Evolutionary conservation across 108 stramenopile genomes (phyloP).

Genomic region (Hondaea fermentalgiana): DNA sequence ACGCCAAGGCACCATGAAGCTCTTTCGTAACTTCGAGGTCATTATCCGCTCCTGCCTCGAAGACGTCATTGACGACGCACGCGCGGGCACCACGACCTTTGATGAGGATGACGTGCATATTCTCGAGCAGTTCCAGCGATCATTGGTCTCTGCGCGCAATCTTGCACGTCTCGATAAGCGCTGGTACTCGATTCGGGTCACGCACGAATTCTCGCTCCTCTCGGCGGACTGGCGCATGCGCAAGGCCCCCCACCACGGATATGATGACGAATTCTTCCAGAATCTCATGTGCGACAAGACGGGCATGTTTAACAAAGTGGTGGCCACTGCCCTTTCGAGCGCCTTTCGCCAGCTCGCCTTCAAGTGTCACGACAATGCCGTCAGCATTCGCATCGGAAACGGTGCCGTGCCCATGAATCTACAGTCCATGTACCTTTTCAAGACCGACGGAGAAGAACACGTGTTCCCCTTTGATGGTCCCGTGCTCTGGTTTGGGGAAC

Average conservation of each 20-base stretch:
- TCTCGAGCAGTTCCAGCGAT: background rate
- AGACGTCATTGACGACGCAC: background rate
- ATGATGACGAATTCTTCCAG: background rate
- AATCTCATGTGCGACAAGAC: background rate
- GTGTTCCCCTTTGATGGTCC: background rate
- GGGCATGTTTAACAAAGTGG: background rate
- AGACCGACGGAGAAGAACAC: background rate
- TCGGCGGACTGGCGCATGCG: background rate
- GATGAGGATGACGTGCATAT: background rate
- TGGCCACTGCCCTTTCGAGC: background rate
- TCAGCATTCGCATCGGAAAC: background rate
- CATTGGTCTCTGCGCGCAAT: background rate
- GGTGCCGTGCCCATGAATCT: background rate
- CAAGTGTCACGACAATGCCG: background rate
- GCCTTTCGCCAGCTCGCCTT: background rate
- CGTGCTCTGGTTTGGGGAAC: background rate
- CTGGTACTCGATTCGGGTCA: background rate
- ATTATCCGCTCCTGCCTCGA: background rate
- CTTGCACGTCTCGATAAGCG: background rate
- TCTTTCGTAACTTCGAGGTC: background rate
- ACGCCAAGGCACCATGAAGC: background rate
- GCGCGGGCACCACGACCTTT: background rate
- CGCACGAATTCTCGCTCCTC: background rate
- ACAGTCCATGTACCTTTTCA: background rate
- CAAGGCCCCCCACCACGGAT: background rate